A percentile compares a stretch with the other conserved stretches of the same genome.
Conservation (phyloP, 2,329 filamentous ascomycete species). For the Sporothrix curviconia region DNA sequence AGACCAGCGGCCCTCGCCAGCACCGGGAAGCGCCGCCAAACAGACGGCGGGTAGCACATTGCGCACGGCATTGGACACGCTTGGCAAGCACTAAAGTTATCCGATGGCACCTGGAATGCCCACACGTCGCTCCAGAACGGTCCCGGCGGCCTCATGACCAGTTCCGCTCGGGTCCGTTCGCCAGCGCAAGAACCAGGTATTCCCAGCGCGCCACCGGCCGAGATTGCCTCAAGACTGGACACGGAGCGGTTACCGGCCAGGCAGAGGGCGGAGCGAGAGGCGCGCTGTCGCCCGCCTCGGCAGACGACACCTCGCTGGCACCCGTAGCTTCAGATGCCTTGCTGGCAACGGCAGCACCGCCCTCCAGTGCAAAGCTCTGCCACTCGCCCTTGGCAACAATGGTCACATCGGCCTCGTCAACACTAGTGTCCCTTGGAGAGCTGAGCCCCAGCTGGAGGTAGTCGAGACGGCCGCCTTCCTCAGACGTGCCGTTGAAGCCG, state of each 20-base stretch:
- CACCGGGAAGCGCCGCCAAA: slow-evolving; percentile 21
- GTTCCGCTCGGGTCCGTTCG: slow-evolving; percentile 44
- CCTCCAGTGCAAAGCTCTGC: slow-evolving; percentile 34
- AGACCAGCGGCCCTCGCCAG: slow-evolving; percentile 54
- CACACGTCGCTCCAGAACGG: slow-evolving; percentile 56
- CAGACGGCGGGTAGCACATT: slow-evolving; percentile 13
- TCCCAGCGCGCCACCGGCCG: slow-evolving; percentile 53
- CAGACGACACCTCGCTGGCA: slow-evolving; percentile 21
- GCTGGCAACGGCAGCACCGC: slow-evolving; percentile 16
- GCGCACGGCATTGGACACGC: slow-evolving; percentile 44
- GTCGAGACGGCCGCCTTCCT: slow-evolving; percentile 67
- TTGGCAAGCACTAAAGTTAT: slow-evolving; percentile 48
- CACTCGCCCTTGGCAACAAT: slow-evolving; percentile 46
- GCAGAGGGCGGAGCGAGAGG: slow-evolving; percentile 6
- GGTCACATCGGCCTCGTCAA: slow-evolving; percentile 39
- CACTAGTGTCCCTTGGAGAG: slow-evolving; percentile 43
- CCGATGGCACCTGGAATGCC: slow-evolving; percentile 55
- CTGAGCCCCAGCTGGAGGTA: slow-evolving; percentile 54
- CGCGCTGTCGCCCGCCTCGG: slow-evolving; percentile 29
- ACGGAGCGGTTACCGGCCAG: slow-evolving; percentile 49
- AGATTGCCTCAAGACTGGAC: slow-evolving; percentile 48
- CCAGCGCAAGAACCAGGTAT: slow-evolving; percentile 56
- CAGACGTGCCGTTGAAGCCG: slow-evolving; percentile 64
- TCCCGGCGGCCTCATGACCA: slow-evolving; percentile 45
- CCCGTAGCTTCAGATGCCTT: slow-evolving; percentile 21